These are phyloP conservation scores for Pestalotiopsis sp. DNA, from an alignment of 2,329 filamentous ascomycete species.

Conservation along the genomic window DNA sequence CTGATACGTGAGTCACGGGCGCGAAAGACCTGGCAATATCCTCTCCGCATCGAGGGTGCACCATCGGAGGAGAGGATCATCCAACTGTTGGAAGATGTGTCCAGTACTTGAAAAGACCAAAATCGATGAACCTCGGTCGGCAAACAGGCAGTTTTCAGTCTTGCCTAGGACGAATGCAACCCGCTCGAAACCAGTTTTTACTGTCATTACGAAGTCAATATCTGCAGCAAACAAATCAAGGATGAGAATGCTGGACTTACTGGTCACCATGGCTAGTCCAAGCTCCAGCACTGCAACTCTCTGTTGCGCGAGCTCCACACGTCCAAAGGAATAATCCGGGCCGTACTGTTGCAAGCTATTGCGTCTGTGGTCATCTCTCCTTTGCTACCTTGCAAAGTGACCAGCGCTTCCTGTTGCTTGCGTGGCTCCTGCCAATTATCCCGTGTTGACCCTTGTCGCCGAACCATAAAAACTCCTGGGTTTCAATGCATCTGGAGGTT, in stretches of 20 bases:
- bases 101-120: neutral
- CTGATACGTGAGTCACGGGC: neutral
- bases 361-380: too few relatives aligned
- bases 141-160: conserved; percentile 38
- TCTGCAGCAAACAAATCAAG: conserved; percentile 20
- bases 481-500: too few relatives aligned
- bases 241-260: conserved; percentile 21
- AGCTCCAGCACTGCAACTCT: conserved; percentile 20
- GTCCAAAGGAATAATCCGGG: neutral
- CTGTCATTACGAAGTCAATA: conserved; percentile 7
- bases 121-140: neutral
- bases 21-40: neutral
- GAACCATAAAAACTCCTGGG: too few relatives aligned
- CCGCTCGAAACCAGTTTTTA: conserved; percentile 21
- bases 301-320: conserved; percentile 15
- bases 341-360: neutral
- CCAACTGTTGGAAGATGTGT: neutral
- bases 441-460: too few relatives aligned
- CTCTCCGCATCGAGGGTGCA: neutral
- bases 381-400: too few relatives aligned
- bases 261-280: neutral
- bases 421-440: too few relatives aligned
- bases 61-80: neutral
- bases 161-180: conserved; percentile 33
- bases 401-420: too few relatives aligned